phyloP scores from a whole-genome alignment of 2,329 filamentous ascomycete species.

The Penicillium sp. region DNA sequence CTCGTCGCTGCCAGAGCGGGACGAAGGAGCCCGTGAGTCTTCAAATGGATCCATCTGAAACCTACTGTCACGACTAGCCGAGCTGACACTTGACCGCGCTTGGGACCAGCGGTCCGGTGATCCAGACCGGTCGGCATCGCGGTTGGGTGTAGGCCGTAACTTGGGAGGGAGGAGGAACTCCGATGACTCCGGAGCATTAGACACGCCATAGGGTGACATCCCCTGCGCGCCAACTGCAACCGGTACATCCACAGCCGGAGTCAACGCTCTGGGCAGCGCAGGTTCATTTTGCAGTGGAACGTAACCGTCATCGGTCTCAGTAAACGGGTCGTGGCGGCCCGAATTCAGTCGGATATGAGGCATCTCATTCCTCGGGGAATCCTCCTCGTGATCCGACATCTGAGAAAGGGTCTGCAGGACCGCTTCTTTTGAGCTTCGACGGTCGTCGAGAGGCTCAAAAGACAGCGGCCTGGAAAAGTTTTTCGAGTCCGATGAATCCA shows the following conservation, averaged over 20 bases:
- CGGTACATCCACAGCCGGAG: conserved; percentile 16
- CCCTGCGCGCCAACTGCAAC: conserved; percentile 14
- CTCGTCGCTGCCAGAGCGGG: conserved; percentile 62
- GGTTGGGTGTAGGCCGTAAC: conserved; percentile 49
- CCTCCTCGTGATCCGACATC: conserved; percentile 20
- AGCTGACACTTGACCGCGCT: conserved; percentile 64
- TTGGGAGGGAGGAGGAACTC: conserved; percentile 43
- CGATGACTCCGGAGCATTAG: conserved; percentile 49
- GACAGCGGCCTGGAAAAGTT: not conserved
- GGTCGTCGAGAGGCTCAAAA: not conserved
- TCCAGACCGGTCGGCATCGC: conserved; percentile 48
- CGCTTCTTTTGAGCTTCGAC: not conserved
- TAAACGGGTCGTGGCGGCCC: conserved; percentile 54
- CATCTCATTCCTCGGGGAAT: conserved; percentile 25
- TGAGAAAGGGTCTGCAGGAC: not conserved
- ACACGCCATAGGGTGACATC: conserved; percentile 45
- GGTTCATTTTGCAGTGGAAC: conserved; percentile 14
- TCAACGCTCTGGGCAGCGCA: conserved; percentile 24
- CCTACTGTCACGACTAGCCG: conserved; percentile 38
- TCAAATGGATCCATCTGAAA: conserved; percentile 57
- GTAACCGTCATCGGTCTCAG: conserved; percentile 34
- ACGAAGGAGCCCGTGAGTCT: conserved; percentile 60
- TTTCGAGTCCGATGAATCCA: not conserved
- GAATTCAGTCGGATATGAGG: conserved; percentile 66
- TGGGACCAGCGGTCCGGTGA: conserved; percentile 57